These are phyloP conservation scores for Macrotyloma uniflorum DNA, from an alignment of 306 rosid genomes.

Conservation along the genomic window DNA sequence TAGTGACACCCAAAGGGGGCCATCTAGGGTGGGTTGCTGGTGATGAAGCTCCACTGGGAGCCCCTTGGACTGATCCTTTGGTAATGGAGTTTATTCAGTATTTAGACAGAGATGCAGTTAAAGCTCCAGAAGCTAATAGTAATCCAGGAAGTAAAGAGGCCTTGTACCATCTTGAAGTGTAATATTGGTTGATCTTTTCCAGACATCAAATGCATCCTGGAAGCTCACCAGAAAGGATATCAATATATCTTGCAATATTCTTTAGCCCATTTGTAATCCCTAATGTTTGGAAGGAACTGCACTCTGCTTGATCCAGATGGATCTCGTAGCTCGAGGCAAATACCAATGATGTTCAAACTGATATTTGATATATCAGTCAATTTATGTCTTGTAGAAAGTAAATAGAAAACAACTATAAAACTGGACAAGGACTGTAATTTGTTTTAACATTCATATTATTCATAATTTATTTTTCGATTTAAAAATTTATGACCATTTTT, in stretches of 20 bases:
- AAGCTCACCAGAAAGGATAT: background rate
- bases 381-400: background rate
- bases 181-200: slow-evolving; percentile 1
- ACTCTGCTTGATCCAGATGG: background rate
- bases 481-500: background rate
- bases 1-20: slow-evolving; percentile 94
- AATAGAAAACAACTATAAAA: background rate
- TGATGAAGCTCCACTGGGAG: slow-evolving; percentile 72
- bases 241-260: slow-evolving; percentile 16
- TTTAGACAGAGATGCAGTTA: slow-evolving; percentile 54
- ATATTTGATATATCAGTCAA: background rate
- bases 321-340: background rate
- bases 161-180: slow-evolving; percentile 50
- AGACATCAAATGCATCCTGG: background rate
- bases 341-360: slow-evolving; percentile 1
- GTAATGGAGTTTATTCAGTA: slow-evolving; percentile 82
- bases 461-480: background rate
- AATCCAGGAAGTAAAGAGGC: slow-evolving; percentile 35
- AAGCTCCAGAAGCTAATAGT: slow-evolving; percentile 23
- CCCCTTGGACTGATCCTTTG: slow-evolving; percentile 87
- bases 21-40: slow-evolving; percentile 99
- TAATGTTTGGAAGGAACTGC: background rate
- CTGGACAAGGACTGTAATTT: background rate
- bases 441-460: slow-evolving; percentile 18
- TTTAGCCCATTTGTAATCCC: background rate